A percentile compares a stretch with the other conserved stretches of the same genome.
phyloP scores from a whole-genome alignment of 2,329 filamentous ascomycete genomes.

The Fusarium chlamydosporum region DNA sequence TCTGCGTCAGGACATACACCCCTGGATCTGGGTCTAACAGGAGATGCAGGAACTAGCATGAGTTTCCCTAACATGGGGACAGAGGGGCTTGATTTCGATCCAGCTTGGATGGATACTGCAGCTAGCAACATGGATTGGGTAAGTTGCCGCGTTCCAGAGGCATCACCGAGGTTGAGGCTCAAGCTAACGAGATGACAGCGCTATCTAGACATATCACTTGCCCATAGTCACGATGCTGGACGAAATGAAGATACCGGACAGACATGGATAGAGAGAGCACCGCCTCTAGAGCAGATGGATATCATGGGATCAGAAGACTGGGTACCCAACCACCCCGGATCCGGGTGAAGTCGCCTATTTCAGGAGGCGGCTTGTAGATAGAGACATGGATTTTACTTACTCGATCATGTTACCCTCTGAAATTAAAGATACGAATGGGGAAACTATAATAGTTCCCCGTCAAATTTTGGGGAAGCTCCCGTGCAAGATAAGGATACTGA shows the following conservation, averaged over 20 bases:
- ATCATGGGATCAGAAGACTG: slow-evolving; percentile 48
- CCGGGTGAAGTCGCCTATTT: slow-evolving; percentile 21
- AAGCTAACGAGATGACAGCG: slow-evolving; percentile 47
- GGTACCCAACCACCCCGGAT: slow-evolving; percentile 23
- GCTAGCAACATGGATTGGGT: slow-evolving; percentile 58
- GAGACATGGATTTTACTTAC: slow-evolving; percentile 15
- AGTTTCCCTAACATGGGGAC: slow-evolving; percentile 42
- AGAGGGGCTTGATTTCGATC: slow-evolving; percentile 52
- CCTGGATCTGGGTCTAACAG: slow-evolving; percentile 43
- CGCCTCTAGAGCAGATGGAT: slow-evolving; percentile 48
- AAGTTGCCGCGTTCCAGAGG: slow-evolving; percentile 36
- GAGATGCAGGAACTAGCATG: slow-evolving; percentile 42
- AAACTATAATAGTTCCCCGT: slow-evolving; percentile 10
- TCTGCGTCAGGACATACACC: slow-evolving; percentile 40
- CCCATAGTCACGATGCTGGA: slow-evolving; percentile 52
- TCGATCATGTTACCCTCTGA: slow-evolving; percentile 11
- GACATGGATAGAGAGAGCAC: slow-evolving; percentile 52
- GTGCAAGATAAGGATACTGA: slow-evolving; percentile 9
- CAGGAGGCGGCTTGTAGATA: slow-evolving; percentile 3
- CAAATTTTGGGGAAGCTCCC: slow-evolving; percentile 15
- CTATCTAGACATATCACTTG: slow-evolving; percentile 55
- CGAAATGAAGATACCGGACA: slow-evolving; percentile 49
- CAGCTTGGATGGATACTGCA: slow-evolving; percentile 55
- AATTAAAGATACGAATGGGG: slow-evolving; percentile 18
- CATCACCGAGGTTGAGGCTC: neutral